phyloP scores from a whole-genome alignment of 768 basidiomycete species.

The Mycena sanguinolenta region DNA sequence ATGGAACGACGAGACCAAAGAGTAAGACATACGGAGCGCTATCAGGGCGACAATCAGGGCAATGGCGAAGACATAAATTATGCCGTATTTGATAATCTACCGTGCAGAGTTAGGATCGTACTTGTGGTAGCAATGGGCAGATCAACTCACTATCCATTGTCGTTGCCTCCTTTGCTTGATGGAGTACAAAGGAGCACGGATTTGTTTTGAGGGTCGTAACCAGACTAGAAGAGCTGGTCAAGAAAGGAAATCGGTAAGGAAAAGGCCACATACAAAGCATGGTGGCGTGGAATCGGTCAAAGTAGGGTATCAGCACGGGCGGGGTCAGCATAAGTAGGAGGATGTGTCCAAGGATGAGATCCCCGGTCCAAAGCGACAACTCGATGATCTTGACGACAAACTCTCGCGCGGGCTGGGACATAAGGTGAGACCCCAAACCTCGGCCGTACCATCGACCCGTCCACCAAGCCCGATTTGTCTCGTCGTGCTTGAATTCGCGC shows the following conservation, averaged over 20 bases:
- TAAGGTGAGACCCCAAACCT: conserved; percentile 88
- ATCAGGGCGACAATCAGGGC: conserved; percentile 82
- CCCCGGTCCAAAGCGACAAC: conserved; percentile 94
- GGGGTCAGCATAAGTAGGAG: conserved; percentile 92
- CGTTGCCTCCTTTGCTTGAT: conserved; percentile 92
- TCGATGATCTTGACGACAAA: conserved; percentile 98
- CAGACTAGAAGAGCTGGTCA: conserved; percentile 71
- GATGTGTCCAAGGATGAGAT: conserved; percentile 89
- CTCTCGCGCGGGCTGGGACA: conserved; percentile 97
- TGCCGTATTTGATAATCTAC: conserved; percentile 87
- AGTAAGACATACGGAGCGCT: conserved; percentile 74
- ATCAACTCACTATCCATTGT: conserved; percentile 82
- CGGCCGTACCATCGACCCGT: conserved; percentile 98
- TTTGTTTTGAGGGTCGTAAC: conserved; percentile 95
- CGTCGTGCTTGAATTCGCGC: conserved; percentile 99
- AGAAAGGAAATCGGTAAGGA: conserved; percentile 5
- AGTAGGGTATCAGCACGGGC: conserved; percentile 90
- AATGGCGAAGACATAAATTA: conserved; percentile 79
- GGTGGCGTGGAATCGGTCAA: conserved; percentile 92
- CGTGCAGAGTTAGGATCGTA: conserved; percentile 5
- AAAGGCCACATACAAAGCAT: conserved; percentile 79
- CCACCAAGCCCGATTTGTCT: conserved; percentile 99
- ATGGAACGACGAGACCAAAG: conserved; percentile 14
- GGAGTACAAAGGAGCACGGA: conserved; percentile 91
- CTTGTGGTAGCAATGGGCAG: conserved; percentile 14